Percentiles rank a stretch among this genome's conserved stretches.
Conservation (phyloP, 1,284 basidiomycete genomes). For the Trichosporon sp. region DNA sequence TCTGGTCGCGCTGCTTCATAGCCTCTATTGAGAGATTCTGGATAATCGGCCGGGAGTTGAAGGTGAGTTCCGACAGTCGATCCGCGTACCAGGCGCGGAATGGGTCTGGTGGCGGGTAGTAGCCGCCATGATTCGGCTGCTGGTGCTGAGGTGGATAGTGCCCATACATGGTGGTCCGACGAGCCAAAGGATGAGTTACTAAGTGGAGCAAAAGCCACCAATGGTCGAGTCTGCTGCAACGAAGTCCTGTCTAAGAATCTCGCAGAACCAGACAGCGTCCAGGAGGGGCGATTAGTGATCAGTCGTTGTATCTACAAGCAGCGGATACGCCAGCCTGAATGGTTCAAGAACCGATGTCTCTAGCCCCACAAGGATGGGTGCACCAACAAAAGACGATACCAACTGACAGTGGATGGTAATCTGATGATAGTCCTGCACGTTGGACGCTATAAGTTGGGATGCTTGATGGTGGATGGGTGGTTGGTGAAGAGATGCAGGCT, state of each 20-base stretch:
- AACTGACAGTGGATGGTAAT: slow-evolving; percentile 20
- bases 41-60: slow-evolving; percentile 96
- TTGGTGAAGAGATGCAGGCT: background rate
- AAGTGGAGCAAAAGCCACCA: background rate
- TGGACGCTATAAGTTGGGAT: slow-evolving; percentile 19
- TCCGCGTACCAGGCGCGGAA: slow-evolving; percentile 65
- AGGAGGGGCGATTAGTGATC: slow-evolving; percentile 15
- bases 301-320: slow-evolving; percentile 18
- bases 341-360: slow-evolving; percentile 14
- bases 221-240: slow-evolving; percentile 6
- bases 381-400: slow-evolving; percentile 19
- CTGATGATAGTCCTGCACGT: slow-evolving; percentile 18
- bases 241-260: background rate
- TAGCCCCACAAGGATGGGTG: slow-evolving; percentile 7
- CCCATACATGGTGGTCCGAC: background rate
- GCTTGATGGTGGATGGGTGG: slow-evolving; percentile 17
- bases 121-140: slow-evolving; percentile 20
- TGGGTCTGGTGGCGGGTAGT: slow-evolving; percentile 39
- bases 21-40: slow-evolving; percentile 93
- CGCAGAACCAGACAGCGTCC: background rate
- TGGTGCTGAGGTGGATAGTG: slow-evolving; percentile 19
- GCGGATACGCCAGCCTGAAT: slow-evolving; percentile 13
- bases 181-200: background rate
- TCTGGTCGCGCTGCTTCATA: slow-evolving; percentile 65
- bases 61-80: slow-evolving; percentile 79